A percentile compares a stretch with the other conserved stretches of the same genome.
These are phyloP conservation scores for Aegilops longissima DNA, from an alignment of 176 grass and related monocot species.

Conservation along the genomic window DNA sequence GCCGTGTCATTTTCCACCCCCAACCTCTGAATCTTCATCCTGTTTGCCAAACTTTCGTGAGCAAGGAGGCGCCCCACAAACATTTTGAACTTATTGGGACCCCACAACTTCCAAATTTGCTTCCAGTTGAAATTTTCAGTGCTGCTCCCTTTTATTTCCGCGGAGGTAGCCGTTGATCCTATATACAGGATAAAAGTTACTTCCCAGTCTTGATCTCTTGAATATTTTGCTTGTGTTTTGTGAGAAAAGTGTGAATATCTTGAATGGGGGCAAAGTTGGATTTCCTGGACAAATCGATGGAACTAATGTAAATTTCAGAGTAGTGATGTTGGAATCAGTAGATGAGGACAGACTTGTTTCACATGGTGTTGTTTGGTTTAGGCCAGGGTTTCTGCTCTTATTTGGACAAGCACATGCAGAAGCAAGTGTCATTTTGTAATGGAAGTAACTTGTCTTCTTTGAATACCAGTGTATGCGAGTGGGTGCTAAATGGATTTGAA, in stretches of 20 bases:
- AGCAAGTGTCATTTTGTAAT: too few species aligned
- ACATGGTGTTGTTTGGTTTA: not conserved
- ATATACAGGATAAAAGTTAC: slow-evolving; percentile 70
- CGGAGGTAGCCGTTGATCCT: not conserved
- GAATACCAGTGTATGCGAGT: not conserved
- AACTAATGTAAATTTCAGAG: not conserved
- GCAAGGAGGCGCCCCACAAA: not conserved
- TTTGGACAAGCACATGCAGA: not conserved
- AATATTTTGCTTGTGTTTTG: too few species aligned
- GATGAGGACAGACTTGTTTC: not conserved
- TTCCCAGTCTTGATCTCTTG: not conserved
- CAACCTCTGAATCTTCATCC: not conserved
- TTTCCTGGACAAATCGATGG: not conserved
- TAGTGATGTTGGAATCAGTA: not conserved
- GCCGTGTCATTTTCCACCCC: too few species aligned
- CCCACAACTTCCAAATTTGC: not conserved
- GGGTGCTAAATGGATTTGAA: not conserved
- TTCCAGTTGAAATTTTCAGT: not conserved
- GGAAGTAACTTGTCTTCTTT: not conserved
- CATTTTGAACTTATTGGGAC: not conserved
- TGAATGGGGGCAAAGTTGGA: not conserved
- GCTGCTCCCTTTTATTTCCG: not conserved
- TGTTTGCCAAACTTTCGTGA: not conserved
- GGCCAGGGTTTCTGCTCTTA: not conserved
- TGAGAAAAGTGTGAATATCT: too few species aligned